Base-by-base conservation (phyloP, 2,329 filamentous ascomycete species). In the Xylariales sp. region DNA sequence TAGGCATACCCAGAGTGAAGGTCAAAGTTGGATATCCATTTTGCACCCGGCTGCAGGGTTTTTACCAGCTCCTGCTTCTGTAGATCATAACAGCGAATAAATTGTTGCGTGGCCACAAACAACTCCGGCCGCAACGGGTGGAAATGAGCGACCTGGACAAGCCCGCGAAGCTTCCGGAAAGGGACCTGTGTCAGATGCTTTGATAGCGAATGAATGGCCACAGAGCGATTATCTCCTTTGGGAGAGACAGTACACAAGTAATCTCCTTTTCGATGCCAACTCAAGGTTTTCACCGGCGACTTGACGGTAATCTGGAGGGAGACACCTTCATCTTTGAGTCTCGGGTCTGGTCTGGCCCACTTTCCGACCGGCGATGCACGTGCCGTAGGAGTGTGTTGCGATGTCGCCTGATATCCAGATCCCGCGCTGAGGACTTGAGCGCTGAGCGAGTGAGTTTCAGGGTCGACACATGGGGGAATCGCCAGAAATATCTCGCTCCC, bases 101-200 rank as follows among this genome's bases (percentile, higher is more conserved):
- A 85, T 54, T 91, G 86, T 64, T 95, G 89, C 9, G 94, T 97
- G 3, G 93, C 93, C 42, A 98, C 88, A 59, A 97, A 97, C 69
- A 98, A 90, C 37, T 95, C 80, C 0, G 93, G 90, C 51, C 89
- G 84, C 29, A 84, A 87, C 2, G 93, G 93, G 63, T 98, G 94
- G 76, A 98, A 98, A 52, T 90, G 88, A 4, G 89, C 90, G 1
- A 86, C 85, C 65, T 97, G 91, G 2, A 90, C 76, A 42, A 86
- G 74, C 35, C 84, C 88, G 35, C 88, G 82, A 21, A 79, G 64
- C 41, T 74, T 75, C 46, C 88, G 85, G 80, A 98, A 97, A 19
- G 93, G 94, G 50, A 93, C 83, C 64, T 98, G 93, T 3, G 89
- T 96, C 33, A 91, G 77, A 66, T 98, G 93, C 64, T 95, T 95